Percentiles rank a stretch among this genome's conserved stretches.
Conservation (phyloP, 2,329 filamentous ascomycete genomes). For the Penicillium sp. region DNA sequence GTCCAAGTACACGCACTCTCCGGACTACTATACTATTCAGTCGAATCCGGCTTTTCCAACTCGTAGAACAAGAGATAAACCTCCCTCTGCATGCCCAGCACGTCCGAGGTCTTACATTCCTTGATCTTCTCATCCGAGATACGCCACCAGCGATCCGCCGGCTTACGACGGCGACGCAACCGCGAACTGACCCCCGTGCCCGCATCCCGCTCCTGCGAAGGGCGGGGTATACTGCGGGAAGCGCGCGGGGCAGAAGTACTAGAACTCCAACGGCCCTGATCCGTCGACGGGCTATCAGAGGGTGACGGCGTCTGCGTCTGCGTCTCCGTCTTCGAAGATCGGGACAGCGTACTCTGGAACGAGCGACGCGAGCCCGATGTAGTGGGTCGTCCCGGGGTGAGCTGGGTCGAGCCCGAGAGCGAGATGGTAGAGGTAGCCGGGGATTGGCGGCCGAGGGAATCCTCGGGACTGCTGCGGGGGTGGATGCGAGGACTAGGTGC, state of each 20-base stretch:
- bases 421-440: constrained; percentile 37
- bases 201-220: constrained; percentile 25
- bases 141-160: constrained; percentile 86
- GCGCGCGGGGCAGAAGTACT: constrained; percentile 23
- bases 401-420: constrained; percentile 28
- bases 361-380: constrained; percentile 37
- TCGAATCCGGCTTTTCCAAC: constrained; percentile 57
- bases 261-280: constrained; percentile 26
- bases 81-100: constrained; percentile 90
- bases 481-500: constrained; percentile 51
- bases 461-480: constrained; percentile 36
- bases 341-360: constrained; percentile 33
- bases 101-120: constrained; percentile 88
- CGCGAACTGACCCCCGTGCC: constrained; percentile 34
- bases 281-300: constrained; percentile 27
- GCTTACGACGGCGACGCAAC: constrained; percentile 61
- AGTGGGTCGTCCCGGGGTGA: constrained; percentile 24
- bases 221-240: constrained; percentile 26
- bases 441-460: constrained; percentile 33
- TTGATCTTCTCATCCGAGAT: constrained; percentile 97
- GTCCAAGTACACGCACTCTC: too few relatives aligned
- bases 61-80: constrained; percentile 98
- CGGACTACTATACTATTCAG: too few relatives aligned
- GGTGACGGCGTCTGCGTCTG: constrained; percentile 13
- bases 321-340: constrained; percentile 21